Conservation (phyloP, 306 rosid species). For the Vicia villosa region DNA sequence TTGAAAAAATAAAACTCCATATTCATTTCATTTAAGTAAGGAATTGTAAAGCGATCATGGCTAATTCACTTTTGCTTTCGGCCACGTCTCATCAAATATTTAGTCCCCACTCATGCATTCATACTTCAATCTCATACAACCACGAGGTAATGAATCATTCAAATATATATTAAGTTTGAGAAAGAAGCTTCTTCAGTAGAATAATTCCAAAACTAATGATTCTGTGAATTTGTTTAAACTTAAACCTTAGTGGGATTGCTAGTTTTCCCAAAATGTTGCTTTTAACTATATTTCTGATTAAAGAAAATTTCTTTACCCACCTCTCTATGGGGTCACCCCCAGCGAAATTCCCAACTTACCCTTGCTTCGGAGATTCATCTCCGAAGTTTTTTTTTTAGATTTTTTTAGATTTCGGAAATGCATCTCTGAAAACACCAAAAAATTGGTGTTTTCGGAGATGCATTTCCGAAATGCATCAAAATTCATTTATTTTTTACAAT, state of each 20-base stretch:
- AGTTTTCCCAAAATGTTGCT: conserved; percentile 55
- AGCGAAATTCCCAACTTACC: no score
- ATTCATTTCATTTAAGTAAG: not conserved
- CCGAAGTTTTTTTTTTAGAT: no score
- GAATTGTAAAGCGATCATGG: conserved; percentile 10
- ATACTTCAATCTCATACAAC: conserved; percentile 39
- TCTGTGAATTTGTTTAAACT: conserved; percentile 37
- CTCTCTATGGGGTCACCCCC: no score
- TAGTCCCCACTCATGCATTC: conserved; percentile 42
- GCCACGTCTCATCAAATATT: conserved; percentile 49
- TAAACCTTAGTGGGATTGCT: conserved; percentile 41
- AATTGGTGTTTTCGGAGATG: no score
- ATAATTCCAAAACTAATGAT: conserved; percentile 25
- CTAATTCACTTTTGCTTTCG: conserved; percentile 52
- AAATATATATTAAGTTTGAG: conserved; percentile 18
- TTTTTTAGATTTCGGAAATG: no score
- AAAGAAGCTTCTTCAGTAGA: conserved; percentile 30
- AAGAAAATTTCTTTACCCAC: no score
- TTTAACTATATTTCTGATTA: no score
- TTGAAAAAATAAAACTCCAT: not conserved
- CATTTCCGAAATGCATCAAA: no score
- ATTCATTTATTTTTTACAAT: no score
- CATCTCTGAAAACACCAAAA: no score
- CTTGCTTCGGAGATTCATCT: no score
- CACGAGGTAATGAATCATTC: conserved; percentile 31